Base-by-base conservation (phyloP, 768 basidiomycete species). In the Naganishia randhawae region DNA sequence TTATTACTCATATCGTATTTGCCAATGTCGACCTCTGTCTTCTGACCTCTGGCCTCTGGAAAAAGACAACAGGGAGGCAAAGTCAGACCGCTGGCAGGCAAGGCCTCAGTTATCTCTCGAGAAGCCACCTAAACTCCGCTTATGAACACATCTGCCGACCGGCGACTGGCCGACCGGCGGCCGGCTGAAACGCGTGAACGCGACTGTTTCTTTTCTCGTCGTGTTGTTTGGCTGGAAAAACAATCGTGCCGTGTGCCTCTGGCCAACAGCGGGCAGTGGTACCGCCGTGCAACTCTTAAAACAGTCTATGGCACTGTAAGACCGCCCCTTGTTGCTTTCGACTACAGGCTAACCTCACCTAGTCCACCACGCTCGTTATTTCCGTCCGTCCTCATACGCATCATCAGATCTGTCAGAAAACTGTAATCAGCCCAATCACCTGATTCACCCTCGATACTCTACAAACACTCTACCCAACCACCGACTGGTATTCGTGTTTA, bases 381-480 rank as follows among this genome's bases (percentile, higher is more conserved):
- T 61, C 39, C 35, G 16, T 42, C 6, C 51, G 7, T 27, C 14
- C 8, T 39, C 16, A 10, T 61, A 37, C 9, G n/a, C 33, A 32
- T 25, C 35, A 19, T 39, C 39, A 35, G n/a, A 42, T 22, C 37
- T 39, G 37, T 25, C 10, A n/a, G 10, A 61, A 37, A 39, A 29
- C n/a, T 16, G 54, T 22, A 55, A 55, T 55, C 54, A 55, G 54
- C 54, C 54, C 19, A 55, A 19, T 22, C 54, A 55, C 54, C 33
- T 55, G 54, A 55, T 55, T 39, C 57, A 52, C 51, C 17, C 51
- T 19, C 51, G 27, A 31, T 33, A 52, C 51, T 52, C 29, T 52
- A 52, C 45, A 22, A 17, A 48, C 16, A 14, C 62, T 45, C 50
- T 41, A 10, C 51, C 25, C 42, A 13, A 51, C 7, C 22, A 53